phyloP scores from a whole-genome alignment of 176 grass and related monocot species.

The Eragrostis nindensis region DNA sequence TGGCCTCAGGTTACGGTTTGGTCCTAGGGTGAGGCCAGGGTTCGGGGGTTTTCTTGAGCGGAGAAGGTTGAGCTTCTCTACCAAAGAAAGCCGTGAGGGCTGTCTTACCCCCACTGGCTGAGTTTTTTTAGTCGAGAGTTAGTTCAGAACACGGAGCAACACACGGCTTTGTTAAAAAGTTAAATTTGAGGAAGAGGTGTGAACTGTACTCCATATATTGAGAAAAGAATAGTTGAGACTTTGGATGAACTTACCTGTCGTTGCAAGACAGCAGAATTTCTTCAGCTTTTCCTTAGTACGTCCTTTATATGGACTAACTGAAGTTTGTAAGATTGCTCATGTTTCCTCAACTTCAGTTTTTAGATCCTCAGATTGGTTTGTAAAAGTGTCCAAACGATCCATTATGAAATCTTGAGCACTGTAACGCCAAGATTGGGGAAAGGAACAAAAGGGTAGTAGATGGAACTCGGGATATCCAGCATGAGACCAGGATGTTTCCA shows the following conservation, averaged over 20 bases:
- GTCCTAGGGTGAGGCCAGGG: too few relatives aligned
- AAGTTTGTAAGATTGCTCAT: background rate
- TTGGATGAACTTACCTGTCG: background rate
- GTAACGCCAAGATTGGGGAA: background rate
- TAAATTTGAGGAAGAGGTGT: background rate
- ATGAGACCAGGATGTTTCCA: background rate
- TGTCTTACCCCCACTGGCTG: too few relatives aligned
- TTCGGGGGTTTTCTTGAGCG: too few relatives aligned
- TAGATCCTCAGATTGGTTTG: constrained; percentile 12
- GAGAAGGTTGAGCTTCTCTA: too few relatives aligned
- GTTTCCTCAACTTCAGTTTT: background rate
- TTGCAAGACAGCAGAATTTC: background rate
- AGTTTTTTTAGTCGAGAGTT: background rate
- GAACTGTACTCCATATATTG: background rate
- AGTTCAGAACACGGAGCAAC: background rate
- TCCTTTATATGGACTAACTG: background rate
- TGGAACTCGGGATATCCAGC: background rate
- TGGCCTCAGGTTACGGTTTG: too few relatives aligned
- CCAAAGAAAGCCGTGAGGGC: too few relatives aligned
- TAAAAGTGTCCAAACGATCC: constrained; percentile 17
- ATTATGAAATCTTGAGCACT: constrained; percentile 22
- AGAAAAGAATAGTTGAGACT: background rate
- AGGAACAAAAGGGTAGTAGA: background rate
- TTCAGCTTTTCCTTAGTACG: constrained; percentile 4
- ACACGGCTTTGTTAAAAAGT: background rate